Percentiles rank a stretch among this genome's conserved stretches.
Evolutionary conservation across 176 grass and related monocot species (phyloP).

Genomic region (Tillandsia fasciculata): DNA sequence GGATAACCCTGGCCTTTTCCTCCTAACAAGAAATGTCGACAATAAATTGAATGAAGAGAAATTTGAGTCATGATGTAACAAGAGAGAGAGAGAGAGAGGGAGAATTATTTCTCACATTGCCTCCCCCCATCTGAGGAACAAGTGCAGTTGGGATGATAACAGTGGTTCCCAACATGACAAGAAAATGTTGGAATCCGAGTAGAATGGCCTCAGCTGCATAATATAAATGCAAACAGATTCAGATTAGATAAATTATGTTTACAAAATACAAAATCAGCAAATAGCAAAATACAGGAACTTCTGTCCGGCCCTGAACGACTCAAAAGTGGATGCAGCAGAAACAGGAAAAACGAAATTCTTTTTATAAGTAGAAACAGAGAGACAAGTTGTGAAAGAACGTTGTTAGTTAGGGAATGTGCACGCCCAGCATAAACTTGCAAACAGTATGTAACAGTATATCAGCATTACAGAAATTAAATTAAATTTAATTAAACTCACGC

Average conservation of each 20-base stretch:
- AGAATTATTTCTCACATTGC: slow-evolving; percentile 48
- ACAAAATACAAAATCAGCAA: neutral
- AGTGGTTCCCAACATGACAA: slow-evolving; percentile 89
- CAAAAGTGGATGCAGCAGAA: neutral
- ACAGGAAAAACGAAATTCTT: neutral
- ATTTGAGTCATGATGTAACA: neutral
- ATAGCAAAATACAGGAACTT: no score
- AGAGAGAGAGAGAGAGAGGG: neutral
- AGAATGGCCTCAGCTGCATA: slow-evolving; percentile 80
- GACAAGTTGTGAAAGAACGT: neutral
- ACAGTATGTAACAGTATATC: neutral
- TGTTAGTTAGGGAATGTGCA: neutral
- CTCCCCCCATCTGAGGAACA: slow-evolving; percentile 95
- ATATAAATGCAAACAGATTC: neutral
- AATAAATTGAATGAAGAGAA: neutral
- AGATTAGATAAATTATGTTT: neutral
- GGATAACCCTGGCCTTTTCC: slow-evolving; percentile 81
- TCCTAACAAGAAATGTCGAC: slow-evolving; percentile 28
- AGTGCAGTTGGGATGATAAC: slow-evolving; percentile 94
- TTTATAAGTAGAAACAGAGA: no score
- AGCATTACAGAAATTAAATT: neutral
- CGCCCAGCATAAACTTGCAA: slow-evolving; percentile 7
- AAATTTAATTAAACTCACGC: slow-evolving; percentile 47
- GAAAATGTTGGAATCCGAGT: slow-evolving; percentile 91
- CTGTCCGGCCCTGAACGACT: no score